A percentile compares a stretch with the other conserved stretches of the same genome.
Conservation (phyloP, 768 basidiomycete species). For the Macrolepiota dolichaula region DNA sequence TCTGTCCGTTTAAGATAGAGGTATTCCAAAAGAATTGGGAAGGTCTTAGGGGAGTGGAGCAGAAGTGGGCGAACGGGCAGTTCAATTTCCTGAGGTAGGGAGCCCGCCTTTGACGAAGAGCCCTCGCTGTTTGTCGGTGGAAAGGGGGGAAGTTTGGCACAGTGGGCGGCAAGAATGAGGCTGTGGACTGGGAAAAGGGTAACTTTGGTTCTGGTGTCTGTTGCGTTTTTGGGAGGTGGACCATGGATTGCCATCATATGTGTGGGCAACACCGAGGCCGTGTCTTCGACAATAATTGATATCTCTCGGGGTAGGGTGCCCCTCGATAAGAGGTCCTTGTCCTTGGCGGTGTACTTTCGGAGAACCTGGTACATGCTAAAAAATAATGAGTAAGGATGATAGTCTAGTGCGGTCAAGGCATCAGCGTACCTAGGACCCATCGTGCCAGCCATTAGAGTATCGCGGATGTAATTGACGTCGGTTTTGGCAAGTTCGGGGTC, state of each 20-base stretch:
- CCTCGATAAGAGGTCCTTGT: constrained; percentile 26
- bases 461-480: constrained; percentile 51
- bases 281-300: constrained; percentile 33
- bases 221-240: constrained; percentile 17
- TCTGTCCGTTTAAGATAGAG: constrained; percentile 60
- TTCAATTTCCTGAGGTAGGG: constrained; percentile 29
- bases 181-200: constrained; percentile 68
- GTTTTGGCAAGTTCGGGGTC: constrained; percentile 47
- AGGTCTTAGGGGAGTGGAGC: constrained; percentile 61
- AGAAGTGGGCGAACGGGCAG: constrained; percentile 63
- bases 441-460: constrained; percentile 30
- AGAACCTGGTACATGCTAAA: constrained; percentile 3
- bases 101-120: constrained; percentile 20
- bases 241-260: constrained; percentile 51
- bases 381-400: neutral
- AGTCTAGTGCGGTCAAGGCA: constrained; percentile 7
- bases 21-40: constrained; percentile 56
- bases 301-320: constrained; percentile 41
- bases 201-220: constrained; percentile 23
- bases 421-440: neutral
- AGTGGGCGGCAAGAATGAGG: constrained; percentile 66
- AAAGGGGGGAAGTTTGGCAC: constrained; percentile 58
- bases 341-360: constrained; percentile 11
- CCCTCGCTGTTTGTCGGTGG: constrained; percentile 30
- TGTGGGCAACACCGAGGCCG: constrained; percentile 35